Percentiles rank a stretch among this genome's conserved stretches.
Conservation (phyloP, 2,329 filamentous ascomycete genomes). For the Graphilbum fragrans region DNA sequence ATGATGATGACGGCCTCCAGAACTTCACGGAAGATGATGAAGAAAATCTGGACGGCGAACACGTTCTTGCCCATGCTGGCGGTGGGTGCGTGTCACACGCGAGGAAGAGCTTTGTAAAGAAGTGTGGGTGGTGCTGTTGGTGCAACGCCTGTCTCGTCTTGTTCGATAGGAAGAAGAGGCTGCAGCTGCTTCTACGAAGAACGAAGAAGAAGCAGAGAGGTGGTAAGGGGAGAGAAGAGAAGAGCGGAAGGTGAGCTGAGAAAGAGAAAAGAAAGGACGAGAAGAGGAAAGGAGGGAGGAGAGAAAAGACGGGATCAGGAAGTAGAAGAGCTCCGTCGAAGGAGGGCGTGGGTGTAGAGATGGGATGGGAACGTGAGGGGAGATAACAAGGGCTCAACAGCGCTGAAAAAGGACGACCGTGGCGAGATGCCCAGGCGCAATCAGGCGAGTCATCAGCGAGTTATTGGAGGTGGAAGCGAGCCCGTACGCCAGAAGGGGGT, state of each 20-base stretch:
- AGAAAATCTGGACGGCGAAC: constrained; percentile 73
- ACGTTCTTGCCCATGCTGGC: constrained; percentile 50
- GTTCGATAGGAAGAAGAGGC: no score
- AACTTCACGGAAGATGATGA: constrained; percentile 79
- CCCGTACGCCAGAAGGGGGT: no score
- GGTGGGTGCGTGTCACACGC: background rate
- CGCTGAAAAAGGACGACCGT: no score
- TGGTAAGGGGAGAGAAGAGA: background rate
- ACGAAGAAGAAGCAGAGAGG: background rate
- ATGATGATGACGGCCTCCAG: constrained; percentile 77
- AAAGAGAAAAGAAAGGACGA: background rate
- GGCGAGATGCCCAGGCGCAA: no score
- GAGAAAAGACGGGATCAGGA: background rate
- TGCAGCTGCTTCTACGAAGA: background rate
- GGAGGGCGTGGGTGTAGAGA: constrained; percentile 9
- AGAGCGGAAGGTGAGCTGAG: background rate
- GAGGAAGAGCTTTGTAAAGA: background rate
- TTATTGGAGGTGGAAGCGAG: no score
- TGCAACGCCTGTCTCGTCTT: constrained; percentile 2
- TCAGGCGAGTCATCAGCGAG: no score
- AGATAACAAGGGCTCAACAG: constrained; percentile 5
- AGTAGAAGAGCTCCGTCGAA: background rate
- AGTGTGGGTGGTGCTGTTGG: constrained; percentile 1
- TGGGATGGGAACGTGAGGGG: constrained; percentile 2
- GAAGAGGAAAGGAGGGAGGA: background rate